Percentiles rank a stretch among this genome's conserved stretches.
These are phyloP conservation scores for Aquilaria malaccensis DNA, from an alignment of 345 rosid species.

Conservation along the genomic window DNA sequence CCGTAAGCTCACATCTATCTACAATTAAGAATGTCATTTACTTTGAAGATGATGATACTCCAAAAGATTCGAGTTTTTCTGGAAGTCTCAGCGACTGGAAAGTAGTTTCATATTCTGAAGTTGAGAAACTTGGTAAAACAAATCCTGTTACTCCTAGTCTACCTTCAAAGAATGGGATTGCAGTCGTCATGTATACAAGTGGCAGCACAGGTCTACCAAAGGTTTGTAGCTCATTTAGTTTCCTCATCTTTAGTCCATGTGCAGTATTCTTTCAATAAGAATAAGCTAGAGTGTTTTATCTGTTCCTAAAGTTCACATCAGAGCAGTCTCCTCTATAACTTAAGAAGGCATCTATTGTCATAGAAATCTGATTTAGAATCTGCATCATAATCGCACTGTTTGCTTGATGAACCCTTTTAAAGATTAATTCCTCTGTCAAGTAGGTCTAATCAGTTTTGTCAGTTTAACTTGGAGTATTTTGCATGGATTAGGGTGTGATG, in stretches of 20 bases:
- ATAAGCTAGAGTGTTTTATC: not conserved
- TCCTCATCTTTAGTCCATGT: not conserved
- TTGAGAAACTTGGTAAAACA: slow-evolving; percentile 63
- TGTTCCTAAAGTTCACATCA: not conserved
- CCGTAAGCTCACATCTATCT: slow-evolving; percentile 46
- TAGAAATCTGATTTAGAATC: no score
- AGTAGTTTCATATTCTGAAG: slow-evolving; percentile 63
- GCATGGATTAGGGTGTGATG: slow-evolving; percentile 73
- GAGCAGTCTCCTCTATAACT: not conserved
- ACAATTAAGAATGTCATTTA: slow-evolving; percentile 61
- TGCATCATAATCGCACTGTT: no score
- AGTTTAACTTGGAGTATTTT: slow-evolving; percentile 17
- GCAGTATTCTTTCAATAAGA: not conserved
- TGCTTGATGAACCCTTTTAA: no score
- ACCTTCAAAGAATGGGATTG: slow-evolving; percentile 64
- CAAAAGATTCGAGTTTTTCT: slow-evolving; percentile 25
- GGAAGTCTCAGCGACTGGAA: slow-evolving; percentile 34
- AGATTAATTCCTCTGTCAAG: no score
- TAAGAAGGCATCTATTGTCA: not conserved
- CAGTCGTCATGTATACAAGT: slow-evolving; percentile 90
- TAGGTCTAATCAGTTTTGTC: not conserved
- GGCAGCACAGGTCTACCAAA: slow-evolving; percentile 94
- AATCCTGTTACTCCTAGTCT: slow-evolving; percentile 44
- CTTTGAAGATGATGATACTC: slow-evolving; percentile 53
- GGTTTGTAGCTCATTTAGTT: slow-evolving; percentile 30